Evolutionary conservation across 345 rosid species (phyloP).

Genomic region (Kernera saxatilis): DNA sequence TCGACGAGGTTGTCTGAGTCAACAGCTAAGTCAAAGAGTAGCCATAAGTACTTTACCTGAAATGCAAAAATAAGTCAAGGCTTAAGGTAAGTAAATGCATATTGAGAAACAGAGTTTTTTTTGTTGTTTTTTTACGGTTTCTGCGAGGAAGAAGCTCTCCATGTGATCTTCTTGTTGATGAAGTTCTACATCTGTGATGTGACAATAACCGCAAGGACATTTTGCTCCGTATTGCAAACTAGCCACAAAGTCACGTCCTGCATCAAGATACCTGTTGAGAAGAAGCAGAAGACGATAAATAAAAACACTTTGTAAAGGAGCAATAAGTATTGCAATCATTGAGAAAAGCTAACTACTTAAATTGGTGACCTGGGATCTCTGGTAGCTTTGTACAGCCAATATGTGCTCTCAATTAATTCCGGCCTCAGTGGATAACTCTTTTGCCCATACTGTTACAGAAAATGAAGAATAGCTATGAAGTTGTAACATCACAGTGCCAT

Average conservation of each 20-base stretch:
- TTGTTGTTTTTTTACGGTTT: constrained; percentile 48
- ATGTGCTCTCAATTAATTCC: constrained; percentile 94
- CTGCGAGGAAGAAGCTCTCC: constrained; percentile 99
- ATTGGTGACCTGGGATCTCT: constrained; percentile 69
- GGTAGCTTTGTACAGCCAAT: constrained; percentile 98
- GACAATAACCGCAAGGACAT: constrained; percentile 97
- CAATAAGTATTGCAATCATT: not conserved
- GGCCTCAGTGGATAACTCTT: constrained; percentile 97
- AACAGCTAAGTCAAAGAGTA: constrained; percentile 89
- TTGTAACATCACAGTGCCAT: not conserved
- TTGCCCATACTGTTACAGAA: constrained; percentile 73
- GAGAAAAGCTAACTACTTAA: not conserved
- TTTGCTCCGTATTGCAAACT: constrained; percentile 94
- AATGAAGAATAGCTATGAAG: constrained; percentile 5
- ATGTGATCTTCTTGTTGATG: constrained; percentile 89
- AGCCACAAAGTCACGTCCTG: constrained; percentile 88
- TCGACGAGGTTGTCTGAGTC: constrained; percentile 91
- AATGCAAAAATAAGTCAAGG: constrained; percentile 13
- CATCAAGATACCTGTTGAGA: constrained; percentile 71
- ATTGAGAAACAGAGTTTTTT: not conserved
- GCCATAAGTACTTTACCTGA: constrained; percentile 96
- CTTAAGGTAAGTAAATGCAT: not conserved
- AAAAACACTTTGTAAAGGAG: too few relatives aligned
- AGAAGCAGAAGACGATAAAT: constrained; percentile 1
- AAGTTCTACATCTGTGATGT: constrained; percentile 84